Base-by-base conservation (phyloP, 2,329 filamentous ascomycete genomes). In the Xylaria sp. region DNA sequence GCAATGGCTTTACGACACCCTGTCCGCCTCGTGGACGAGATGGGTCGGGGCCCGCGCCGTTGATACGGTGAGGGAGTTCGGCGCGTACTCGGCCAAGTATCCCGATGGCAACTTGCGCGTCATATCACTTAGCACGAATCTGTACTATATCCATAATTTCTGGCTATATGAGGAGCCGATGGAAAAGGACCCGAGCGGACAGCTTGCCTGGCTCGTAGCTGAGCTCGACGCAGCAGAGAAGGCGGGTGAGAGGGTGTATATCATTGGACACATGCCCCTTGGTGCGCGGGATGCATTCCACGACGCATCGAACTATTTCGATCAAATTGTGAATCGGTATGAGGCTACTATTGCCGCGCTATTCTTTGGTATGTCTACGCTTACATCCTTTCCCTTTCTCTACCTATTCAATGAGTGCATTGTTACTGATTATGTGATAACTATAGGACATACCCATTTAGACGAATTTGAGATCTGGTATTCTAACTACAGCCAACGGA, bases 91-190 rank as follows among this genome's bases (percentile, higher is more conserved):
- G 3, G 80, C 81, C 8, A 78, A 80, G 57, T 79, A 84, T 54
- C 79, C 82, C 4, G 73, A 76, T 32, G 81, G 80, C 19, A 85
- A 86, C 68, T 78, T 89, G 30, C 82, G 85, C 27, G 78, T 90
- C 72, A 88, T 89, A 73, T 88, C 86, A 3, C 79, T 89, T 72
- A 89, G 87, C 79, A 88, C 85, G 19, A 87, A 89, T 75, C 77
- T 88, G 68, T 88, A 85, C 78, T 89, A 89, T 75, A 82, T 81
- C n/a, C 78, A 83, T 68, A 89, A 90, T 79, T 87, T 85, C 74
- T 86, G 83, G 78, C 75, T 86, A 42, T 89, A 87, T 72, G 80
- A 84, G 69, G 80, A 83, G 54, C 79, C 81, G 0, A 83, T 86
- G 79, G 77, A 84, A 54, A 76, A 75, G 12, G 86, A 89, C 72